Evolutionary conservation across 1,139 yeast genomes (phyloP).

Genomic region (Suhomyces wounanorum): DNA sequence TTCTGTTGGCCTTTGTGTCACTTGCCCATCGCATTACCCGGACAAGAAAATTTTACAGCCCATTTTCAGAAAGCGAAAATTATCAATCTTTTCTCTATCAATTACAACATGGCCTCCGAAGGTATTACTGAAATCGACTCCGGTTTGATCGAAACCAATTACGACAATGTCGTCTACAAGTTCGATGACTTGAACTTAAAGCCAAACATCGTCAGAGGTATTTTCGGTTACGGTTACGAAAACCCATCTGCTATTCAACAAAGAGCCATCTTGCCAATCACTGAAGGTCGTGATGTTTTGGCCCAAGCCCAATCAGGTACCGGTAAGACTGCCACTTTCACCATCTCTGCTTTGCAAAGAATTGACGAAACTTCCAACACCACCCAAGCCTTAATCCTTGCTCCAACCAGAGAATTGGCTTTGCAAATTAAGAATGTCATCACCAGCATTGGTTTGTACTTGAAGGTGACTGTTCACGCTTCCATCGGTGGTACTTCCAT

Average conservation of each 20-base stretch:
- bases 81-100: slow-evolving; percentile 1
- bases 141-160: slow-evolving; percentile 89
- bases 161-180: slow-evolving; percentile 92
- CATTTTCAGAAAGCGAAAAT: slow-evolving; percentile 10
- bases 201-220: slow-evolving; percentile 78
- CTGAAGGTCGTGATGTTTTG: slow-evolving; percentile 94
- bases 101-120: slow-evolving; percentile 39
- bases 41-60: slow-evolving; percentile 15
- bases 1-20: slow-evolving; percentile 1
- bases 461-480: slow-evolving; percentile 94
- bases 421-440: slow-evolving; percentile 97
- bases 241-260: slow-evolving; percentile 97
- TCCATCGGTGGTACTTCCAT: slow-evolving; percentile 98
- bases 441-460: slow-evolving; percentile 88
- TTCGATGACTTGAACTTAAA: slow-evolving; percentile 86
- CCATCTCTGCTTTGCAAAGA: slow-evolving; percentile 95
- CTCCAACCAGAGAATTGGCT: slow-evolving; percentile 99
- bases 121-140: slow-evolving; percentile 85
- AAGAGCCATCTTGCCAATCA: slow-evolving; percentile 95
- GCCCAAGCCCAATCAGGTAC: slow-evolving; percentile 99
- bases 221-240: slow-evolving; percentile 98
- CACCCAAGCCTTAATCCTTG: slow-evolving; percentile 93
- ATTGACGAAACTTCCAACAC: slow-evolving; percentile 74
- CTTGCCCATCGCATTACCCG: slow-evolving; percentile 19
- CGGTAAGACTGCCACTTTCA: slow-evolving; percentile 99